A percentile compares a stretch with the other conserved stretches of the same genome.
phyloP scores from a whole-genome alignment of 805 yeast genomes.

The Nakazawaea pomicola region DNA sequence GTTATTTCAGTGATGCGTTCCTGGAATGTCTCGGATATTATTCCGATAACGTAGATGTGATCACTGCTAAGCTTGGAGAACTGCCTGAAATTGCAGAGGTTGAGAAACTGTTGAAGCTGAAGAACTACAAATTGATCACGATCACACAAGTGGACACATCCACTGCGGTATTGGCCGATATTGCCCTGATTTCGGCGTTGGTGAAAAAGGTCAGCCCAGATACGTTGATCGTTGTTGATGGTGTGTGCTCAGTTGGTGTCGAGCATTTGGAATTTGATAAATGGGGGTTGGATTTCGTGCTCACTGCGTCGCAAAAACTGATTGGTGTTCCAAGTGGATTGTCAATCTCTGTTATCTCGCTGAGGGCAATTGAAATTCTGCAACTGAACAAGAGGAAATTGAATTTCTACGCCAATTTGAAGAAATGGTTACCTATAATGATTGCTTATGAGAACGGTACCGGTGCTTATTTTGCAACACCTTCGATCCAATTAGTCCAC shows the following conservation, averaged over 20 bases:
- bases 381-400: conserved; percentile 36
- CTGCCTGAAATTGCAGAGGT: conserved; percentile 53
- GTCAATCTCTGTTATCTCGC: conserved; percentile 69
- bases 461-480: conserved; percentile 91
- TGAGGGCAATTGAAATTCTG: conserved; percentile 66
- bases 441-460: conserved; percentile 75
- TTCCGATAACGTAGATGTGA: conserved; percentile 69
- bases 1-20: conserved; percentile 81
- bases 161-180: conserved; percentile 82
- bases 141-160: conserved; percentile 96
- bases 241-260: conserved; percentile 91
- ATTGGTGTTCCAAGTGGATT: conserved; percentile 93
- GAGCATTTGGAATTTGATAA: conserved; percentile 80
- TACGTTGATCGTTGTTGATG: conserved; percentile 82
- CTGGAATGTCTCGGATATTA: conserved; percentile 70
- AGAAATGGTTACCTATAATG: conserved; percentile 88
- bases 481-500: conserved; percentile 83
- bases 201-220: conserved; percentile 69
- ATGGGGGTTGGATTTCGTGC: conserved; percentile 86
- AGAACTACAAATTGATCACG: conserved; percentile 64
- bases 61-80: conserved; percentile 72
- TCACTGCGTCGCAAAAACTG: conserved; percentile 95
- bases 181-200: conserved; percentile 54
- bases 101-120: conserved; percentile 46
- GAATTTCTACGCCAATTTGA: conserved; percentile 64